A percentile compares a stretch with the other conserved stretches of the same genome.
Conservation (phyloP, 2,329 filamentous ascomycete genomes). For the Cryphonectria naterciae region DNA sequence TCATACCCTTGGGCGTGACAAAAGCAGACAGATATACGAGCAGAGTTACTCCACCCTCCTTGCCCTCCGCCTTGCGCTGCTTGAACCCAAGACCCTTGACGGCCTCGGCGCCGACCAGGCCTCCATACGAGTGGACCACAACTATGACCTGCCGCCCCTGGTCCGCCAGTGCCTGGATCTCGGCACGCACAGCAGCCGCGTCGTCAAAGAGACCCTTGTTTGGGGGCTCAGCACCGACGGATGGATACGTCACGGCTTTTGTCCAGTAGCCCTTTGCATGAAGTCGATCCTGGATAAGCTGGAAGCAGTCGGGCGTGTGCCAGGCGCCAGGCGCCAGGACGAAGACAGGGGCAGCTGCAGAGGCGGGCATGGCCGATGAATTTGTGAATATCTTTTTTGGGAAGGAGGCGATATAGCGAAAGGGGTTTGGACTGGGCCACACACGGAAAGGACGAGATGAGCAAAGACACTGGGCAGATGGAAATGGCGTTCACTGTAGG, state of each 20-base stretch:
- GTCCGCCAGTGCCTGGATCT: slow-evolving; percentile 33
- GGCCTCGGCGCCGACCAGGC: slow-evolving; percentile 37
- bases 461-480: background rate
- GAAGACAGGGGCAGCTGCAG: slow-evolving; percentile 32
- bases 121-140: slow-evolving; percentile 41
- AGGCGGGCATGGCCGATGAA: slow-evolving; percentile 5
- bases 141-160: slow-evolving; percentile 39
- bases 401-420: background rate
- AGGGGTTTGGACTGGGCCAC: background rate
- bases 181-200: slow-evolving; percentile 34
- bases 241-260: slow-evolving; percentile 37
- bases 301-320: slow-evolving; percentile 37
- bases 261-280: slow-evolving; percentile 36
- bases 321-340: slow-evolving; percentile 44
- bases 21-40: slow-evolving; percentile 38
- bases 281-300: slow-evolving; percentile 35
- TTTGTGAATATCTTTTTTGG: background rate
- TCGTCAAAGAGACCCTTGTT: slow-evolving; percentile 35
- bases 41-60: slow-evolving; percentile 41
- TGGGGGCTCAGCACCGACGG: slow-evolving; percentile 38
- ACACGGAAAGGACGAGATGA: background rate
- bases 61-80: slow-evolving; percentile 36
- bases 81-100: slow-evolving; percentile 38
- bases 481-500: background rate
- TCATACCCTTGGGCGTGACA: slow-evolving; percentile 32